Percentiles rank a stretch among this genome's conserved stretches.
These are phyloP conservation scores for Pichia insulana DNA, from an alignment of 805 yeast genomes.

Conservation along the genomic window DNA sequence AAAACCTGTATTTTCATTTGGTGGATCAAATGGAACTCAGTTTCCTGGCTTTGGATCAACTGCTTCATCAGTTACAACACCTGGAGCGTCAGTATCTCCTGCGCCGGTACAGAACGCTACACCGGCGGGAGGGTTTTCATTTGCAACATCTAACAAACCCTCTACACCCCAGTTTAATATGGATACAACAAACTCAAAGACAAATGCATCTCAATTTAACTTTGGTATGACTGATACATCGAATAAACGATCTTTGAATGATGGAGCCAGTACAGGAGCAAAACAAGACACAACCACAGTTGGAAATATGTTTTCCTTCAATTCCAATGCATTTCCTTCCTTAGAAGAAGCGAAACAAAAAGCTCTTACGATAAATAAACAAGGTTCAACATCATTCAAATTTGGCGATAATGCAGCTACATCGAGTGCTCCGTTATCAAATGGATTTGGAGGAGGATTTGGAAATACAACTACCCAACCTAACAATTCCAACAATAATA, in stretches of 20 bases:
- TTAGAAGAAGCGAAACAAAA: background rate
- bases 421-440: no score
- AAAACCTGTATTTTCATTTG: conserved; percentile 3
- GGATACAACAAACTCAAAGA: no score
- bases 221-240: background rate
- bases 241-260: background rate
- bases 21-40: background rate
- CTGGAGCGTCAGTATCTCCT: background rate
- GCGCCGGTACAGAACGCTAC: no score
- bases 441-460: no score
- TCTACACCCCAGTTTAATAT: no score
- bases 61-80: background rate
- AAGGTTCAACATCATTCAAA: no score
- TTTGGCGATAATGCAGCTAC: no score
- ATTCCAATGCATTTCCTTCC: background rate
- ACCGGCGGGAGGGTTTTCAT: no score
- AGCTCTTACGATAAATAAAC: background rate
- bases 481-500: no score
- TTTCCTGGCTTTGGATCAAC: conserved; percentile 4
- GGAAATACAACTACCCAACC: no score
- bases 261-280: background rate
- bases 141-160: no score
- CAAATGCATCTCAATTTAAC: background rate
- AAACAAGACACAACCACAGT: background rate
- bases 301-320: background rate